These are phyloP conservation scores for Sporothrix euskadiensis DNA, from an alignment of 2,329 filamentous ascomycete genomes.

Conservation along the genomic window DNA sequence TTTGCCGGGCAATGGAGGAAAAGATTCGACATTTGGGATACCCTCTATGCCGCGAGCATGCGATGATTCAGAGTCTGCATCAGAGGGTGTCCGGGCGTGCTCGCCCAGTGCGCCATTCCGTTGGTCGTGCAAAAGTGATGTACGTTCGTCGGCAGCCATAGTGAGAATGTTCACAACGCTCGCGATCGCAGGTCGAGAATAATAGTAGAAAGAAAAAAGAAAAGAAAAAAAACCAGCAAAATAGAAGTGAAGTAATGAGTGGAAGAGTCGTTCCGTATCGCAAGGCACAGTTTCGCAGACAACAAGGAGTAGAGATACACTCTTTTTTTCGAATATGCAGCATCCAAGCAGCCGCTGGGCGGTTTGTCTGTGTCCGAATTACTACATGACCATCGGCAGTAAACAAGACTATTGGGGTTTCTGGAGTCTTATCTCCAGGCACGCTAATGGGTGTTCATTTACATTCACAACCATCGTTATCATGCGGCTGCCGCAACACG, in stretches of 20 bases:
- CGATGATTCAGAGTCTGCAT: neutral
- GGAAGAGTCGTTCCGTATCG: too few species aligned
- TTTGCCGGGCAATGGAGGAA: neutral
- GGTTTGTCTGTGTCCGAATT: neutral
- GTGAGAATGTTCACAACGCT: neutral
- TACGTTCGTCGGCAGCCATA: neutral
- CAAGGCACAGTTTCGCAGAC: too few species aligned
- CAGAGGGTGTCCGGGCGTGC: neutral
- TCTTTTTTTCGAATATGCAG: neutral
- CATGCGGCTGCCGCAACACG: neutral
- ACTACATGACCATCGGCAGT: neutral
- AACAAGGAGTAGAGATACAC: too few species aligned
- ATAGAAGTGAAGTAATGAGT: too few species aligned
- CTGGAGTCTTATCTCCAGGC: neutral
- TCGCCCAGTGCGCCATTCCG: neutral
- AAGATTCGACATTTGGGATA: neutral
- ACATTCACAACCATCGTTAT: neutral
- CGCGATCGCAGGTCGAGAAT: neutral
- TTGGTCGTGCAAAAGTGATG: neutral
- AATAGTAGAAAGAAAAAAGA: neutral
- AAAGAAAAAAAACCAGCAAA: too few species aligned
- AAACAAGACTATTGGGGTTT: neutral
- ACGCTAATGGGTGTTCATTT: too few species aligned
- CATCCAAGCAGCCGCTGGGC: neutral
- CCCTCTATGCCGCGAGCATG: neutral